phyloP scores from a whole-genome alignment of 257 asterid genomes.

The Solanum megistacrolobum region DNA sequence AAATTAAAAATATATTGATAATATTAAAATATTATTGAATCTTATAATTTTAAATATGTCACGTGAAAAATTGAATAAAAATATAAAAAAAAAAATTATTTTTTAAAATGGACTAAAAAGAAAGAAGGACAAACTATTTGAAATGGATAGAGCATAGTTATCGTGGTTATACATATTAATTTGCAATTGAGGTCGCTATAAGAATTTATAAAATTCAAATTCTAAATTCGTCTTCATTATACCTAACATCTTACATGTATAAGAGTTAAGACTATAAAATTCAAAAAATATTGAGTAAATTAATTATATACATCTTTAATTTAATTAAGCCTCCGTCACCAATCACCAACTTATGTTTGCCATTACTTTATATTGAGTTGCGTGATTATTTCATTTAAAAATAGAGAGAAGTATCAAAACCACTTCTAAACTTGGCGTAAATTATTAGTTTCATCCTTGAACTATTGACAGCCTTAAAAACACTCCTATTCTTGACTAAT shows the following conservation, averaged over 20 bases:
- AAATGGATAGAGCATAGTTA: neutral
- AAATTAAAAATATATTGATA: no score
- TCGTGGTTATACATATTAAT: neutral
- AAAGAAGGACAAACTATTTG: neutral
- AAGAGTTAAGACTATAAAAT: neutral
- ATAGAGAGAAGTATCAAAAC: no score
- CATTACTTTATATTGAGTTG: neutral
- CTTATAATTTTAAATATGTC: neutral
- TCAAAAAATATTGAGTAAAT: neutral
- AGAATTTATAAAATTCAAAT: neutral
- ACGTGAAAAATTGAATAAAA: neutral
- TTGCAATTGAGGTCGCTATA: neutral
- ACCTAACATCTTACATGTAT: neutral
- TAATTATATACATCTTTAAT: neutral
- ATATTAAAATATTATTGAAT: neutral
- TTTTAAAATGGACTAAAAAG: neutral
- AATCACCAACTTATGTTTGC: neutral
- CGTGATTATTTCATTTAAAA: neutral
- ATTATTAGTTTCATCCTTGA: no score
- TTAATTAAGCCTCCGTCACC: neutral
- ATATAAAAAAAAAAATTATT: accelerated
- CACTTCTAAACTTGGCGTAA: no score
- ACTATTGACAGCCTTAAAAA: no score
- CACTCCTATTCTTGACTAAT: no score
- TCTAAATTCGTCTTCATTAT: neutral